Evolutionary conservation across 305 asterid genomes (phyloP).

Genomic region (Withania somnifera): DNA sequence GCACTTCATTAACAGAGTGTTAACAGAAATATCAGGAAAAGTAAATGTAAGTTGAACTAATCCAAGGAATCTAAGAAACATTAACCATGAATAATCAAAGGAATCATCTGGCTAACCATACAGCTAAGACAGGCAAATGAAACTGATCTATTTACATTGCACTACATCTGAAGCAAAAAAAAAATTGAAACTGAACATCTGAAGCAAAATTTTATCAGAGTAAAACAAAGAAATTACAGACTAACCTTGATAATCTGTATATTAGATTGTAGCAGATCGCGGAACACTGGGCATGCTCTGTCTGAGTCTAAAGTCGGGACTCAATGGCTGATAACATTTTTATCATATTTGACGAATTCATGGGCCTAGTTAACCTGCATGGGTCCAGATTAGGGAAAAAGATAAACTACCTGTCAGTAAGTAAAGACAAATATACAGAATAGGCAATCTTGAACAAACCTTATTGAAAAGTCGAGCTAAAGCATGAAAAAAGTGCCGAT

Average conservation of each 20-base stretch:
- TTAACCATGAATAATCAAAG: neutral
- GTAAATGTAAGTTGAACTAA: neutral
- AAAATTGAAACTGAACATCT: neutral
- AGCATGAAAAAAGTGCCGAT: slow-evolving; percentile 59
- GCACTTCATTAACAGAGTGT: neutral
- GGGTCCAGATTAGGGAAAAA: neutral
- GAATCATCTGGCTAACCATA: neutral
- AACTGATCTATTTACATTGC: neutral
- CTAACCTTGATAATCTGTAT: neutral
- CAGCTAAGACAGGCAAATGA: neutral
- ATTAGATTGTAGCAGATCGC: neutral
- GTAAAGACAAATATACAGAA: neutral
- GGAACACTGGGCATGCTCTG: neutral
- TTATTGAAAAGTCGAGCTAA: slow-evolving; percentile 23
- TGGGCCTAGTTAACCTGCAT: neutral
- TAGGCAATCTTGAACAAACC: neutral
- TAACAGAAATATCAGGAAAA: neutral
- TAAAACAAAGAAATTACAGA: neutral
- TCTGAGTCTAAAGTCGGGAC: neutral
- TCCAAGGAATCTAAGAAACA: neutral
- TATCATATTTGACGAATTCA: neutral
- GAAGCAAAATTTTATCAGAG: neutral
- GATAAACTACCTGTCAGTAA: neutral
- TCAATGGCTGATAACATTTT: neutral
- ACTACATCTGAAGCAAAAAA: neutral